Evolutionary conservation across 2,329 filamentous ascomycete species (phyloP).

Genomic region (Phyllosticta paracitricarpa): DNA sequence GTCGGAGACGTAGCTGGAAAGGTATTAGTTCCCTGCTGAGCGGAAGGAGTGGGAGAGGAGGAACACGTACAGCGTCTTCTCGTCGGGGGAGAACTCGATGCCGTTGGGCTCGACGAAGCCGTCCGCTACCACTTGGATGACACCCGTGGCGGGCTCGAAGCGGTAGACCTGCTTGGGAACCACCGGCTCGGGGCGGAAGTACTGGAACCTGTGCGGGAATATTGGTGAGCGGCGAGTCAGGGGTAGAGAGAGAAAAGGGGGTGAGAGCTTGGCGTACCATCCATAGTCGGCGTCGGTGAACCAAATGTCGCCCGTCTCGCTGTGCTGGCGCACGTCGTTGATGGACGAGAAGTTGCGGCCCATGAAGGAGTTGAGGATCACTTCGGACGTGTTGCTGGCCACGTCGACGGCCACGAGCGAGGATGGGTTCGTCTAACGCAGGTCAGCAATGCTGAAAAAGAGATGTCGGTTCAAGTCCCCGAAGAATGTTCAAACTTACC

Average conservation of each 20-base stretch:
- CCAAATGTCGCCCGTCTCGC: constrained; percentile 37
- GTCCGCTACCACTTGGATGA: constrained; percentile 32
- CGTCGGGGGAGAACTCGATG: constrained; percentile 35
- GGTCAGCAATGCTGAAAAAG: neutral
- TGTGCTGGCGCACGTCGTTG: constrained; percentile 34
- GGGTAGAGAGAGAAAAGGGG: constrained; percentile 46
- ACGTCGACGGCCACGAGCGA: constrained; percentile 37
- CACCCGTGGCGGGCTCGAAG: constrained; percentile 32
- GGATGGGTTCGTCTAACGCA: constrained; percentile 27
- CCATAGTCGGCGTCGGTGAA: constrained; percentile 38
- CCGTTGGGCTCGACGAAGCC: constrained; percentile 36
- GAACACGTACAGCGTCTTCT: constrained; percentile 34
- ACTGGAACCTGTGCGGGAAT: constrained; percentile 13
- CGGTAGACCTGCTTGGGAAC: constrained; percentile 33
- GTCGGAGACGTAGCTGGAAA: constrained; percentile 33
- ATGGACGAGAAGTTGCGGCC: constrained; percentile 37
- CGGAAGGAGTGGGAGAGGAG: too few species aligned
- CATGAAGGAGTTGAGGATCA: constrained; percentile 37
- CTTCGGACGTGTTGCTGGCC: constrained; percentile 31
- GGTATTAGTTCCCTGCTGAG: too few species aligned
- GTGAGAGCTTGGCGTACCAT: constrained; percentile 34
- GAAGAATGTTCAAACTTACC: neutral
- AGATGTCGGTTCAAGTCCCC: constrained; percentile 14
- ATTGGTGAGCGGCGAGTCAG: constrained; percentile 48
- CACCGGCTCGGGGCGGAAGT: constrained; percentile 21